Percentiles rank a stretch among this genome's conserved stretches.
Evolutionary conservation across 495 filamentous ascomycete species (phyloP).

Genomic region (Aspergillus heteromorphus): DNA sequence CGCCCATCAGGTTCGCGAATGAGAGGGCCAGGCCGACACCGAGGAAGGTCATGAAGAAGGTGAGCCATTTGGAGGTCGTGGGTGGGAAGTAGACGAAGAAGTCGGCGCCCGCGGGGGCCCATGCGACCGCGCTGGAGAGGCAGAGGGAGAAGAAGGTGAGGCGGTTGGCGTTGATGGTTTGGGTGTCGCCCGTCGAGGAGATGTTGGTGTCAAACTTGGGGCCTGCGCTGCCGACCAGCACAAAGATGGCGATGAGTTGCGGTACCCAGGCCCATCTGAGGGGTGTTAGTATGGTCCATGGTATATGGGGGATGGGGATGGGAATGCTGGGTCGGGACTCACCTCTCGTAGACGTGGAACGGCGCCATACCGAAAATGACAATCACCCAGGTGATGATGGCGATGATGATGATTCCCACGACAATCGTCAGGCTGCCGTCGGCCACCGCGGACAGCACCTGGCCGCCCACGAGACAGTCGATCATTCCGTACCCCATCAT

Average conservation of each 20-base stretch:
- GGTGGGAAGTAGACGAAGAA: conserved; percentile 51
- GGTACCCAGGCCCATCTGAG: conserved; percentile 44
- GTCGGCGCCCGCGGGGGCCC: conserved; percentile 43
- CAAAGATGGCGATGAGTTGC: conserved; percentile 50
- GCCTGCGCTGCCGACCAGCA: conserved; percentile 55
- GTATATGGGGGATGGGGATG: not conserved
- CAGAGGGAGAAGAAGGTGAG: conserved; percentile 60
- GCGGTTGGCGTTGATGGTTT: conserved; percentile 41
- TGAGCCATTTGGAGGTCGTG: conserved; percentile 31
- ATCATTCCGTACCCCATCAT: conserved; percentile 63
- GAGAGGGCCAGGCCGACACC: conserved; percentile 45
- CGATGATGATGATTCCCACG: conserved; percentile 12
- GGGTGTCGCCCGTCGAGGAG: not conserved
- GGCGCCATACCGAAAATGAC: conserved; percentile 10
- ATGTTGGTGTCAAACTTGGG: conserved; percentile 50
- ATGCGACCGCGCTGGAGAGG: conserved; percentile 47
- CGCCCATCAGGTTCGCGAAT: conserved; percentile 56
- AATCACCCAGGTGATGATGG: conserved; percentile 11
- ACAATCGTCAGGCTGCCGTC: not conserved
- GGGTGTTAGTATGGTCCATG: not conserved
- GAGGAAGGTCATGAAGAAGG: conserved; percentile 36
- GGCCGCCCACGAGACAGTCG: conserved; percentile 44
- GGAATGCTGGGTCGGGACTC: not conserved
- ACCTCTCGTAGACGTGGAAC: conserved; percentile 13
- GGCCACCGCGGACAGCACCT: conserved; percentile 25